These are phyloP conservation scores for Syzygium grande DNA, from an alignment of 345 rosid species.

Conservation along the genomic window DNA sequence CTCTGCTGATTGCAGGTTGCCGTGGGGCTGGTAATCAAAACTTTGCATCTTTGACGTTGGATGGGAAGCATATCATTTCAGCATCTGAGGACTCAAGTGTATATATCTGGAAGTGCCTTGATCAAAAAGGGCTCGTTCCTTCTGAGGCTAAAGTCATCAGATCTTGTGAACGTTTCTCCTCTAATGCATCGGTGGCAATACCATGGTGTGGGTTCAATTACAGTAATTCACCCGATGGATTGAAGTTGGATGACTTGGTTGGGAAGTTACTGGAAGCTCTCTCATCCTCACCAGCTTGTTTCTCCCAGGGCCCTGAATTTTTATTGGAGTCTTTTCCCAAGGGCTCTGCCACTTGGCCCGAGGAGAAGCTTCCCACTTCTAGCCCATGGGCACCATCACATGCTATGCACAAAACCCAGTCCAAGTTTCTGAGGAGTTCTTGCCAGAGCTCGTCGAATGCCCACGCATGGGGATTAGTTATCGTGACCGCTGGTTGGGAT, in stretches of 20 bases:
- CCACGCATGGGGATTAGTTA: constrained; percentile 87
- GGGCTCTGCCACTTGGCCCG: constrained; percentile 95
- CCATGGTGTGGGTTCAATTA: constrained; percentile 70
- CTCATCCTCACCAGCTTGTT: constrained; percentile 38
- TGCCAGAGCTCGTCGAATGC: constrained; percentile 54
- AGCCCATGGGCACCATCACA: constrained; percentile 26
- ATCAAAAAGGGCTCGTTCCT: constrained; percentile 14
- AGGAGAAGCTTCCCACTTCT: constrained; percentile 68
- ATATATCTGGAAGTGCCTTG: constrained; percentile 59
- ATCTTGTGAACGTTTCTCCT: constrained; percentile 67
- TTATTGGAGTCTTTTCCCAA: constrained; percentile 63
- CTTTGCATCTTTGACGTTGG: constrained; percentile 60
- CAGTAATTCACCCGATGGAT: constrained; percentile 11
- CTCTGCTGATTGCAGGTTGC: neutral
- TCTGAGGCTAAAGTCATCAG: constrained; percentile 34
- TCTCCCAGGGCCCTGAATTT: constrained; percentile 54
- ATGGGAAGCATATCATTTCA: constrained; percentile 79
- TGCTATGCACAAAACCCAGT: constrained; percentile 53
- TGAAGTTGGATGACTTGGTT: constrained; percentile 9
- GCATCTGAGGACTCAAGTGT: constrained; percentile 76
- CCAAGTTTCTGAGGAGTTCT: constrained; percentile 55
- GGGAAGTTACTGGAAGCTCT: constrained; percentile 15
- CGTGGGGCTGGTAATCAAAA: constrained; percentile 50
- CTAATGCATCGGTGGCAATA: constrained; percentile 66
- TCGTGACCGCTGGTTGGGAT: constrained; percentile 91